phyloP scores from a whole-genome alignment of 495 filamentous ascomycete species.

The Astrothelium macrocarpum region DNA sequence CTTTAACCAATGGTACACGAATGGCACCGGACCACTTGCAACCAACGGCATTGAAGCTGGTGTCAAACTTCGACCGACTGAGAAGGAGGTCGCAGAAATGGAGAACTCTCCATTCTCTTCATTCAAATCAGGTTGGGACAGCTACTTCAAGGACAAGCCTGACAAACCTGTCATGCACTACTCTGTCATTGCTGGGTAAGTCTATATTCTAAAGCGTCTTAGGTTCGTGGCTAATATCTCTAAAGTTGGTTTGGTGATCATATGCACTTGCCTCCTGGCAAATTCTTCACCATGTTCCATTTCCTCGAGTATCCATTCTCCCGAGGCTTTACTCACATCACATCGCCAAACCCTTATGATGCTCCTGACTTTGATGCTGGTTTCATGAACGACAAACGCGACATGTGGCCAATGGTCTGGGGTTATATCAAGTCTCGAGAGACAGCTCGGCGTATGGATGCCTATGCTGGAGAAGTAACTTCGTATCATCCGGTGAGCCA shows the following conservation, averaged over 20 bases:
- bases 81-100: slow-evolving; percentile 59
- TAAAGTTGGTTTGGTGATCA: slow-evolving; percentile 19
- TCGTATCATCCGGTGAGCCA: slow-evolving; percentile 40
- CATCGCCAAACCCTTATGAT: slow-evolving; percentile 61
- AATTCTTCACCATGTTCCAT: slow-evolving; percentile 85
- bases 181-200: slow-evolving; percentile 30
- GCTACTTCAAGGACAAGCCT: slow-evolving; percentile 75
- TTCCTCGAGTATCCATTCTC: slow-evolving; percentile 79
- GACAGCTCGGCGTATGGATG: slow-evolving; percentile 66
- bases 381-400: slow-evolving; percentile 77
- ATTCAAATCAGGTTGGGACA: slow-evolving; percentile 63
- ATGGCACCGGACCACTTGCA: slow-evolving; percentile 69
- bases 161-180: slow-evolving; percentile 81
- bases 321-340: slow-evolving; percentile 63
- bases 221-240: background rate
- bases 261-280: slow-evolving; percentile 51
- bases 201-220: background rate
- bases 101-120: slow-evolving; percentile 43
- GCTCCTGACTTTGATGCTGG: slow-evolving; percentile 71
- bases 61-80: slow-evolving; percentile 66
- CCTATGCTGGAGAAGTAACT: slow-evolving; percentile 69
- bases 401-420: slow-evolving; percentile 81
- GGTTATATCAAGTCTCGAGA: slow-evolving; percentile 80
- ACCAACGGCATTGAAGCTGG: slow-evolving; percentile 81
- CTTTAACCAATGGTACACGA: slow-evolving; percentile 63